These are phyloP conservation scores for Cryptosporidium muris DNA, from an alignment of 169 alveolate genomes.

Conservation along the genomic window DNA sequence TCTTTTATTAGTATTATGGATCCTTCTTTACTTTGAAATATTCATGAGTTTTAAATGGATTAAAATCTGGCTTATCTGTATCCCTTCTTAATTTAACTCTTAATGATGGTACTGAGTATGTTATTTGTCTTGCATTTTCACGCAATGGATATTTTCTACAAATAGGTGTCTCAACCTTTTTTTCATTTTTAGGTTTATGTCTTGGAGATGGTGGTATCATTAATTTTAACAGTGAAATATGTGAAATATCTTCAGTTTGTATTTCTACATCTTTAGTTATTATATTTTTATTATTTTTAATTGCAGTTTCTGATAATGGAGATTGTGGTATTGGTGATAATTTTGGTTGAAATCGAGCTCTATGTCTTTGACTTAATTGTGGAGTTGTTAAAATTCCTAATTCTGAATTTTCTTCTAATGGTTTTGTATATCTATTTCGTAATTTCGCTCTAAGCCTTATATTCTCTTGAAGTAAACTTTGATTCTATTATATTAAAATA, in stretches of 20 bases:
- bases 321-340: constrained; percentile 68
- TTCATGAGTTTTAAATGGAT: constrained; percentile 66
- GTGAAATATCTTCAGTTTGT: constrained; percentile 31
- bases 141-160: constrained; percentile 36
- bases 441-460: constrained; percentile 60
- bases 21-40: constrained; percentile 44
- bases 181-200: not conserved
- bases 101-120: constrained; percentile 62
- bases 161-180: not conserved
- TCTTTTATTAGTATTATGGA: constrained; percentile 9
- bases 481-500: constrained; percentile 15
- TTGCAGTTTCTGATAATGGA: constrained; percentile 33
- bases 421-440: constrained; percentile 21
- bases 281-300: not conserved
- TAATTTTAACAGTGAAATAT: not conserved
- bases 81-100: constrained; percentile 70
- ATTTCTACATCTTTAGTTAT: constrained; percentile 3
- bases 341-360: constrained; percentile 59
- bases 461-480: constrained; percentile 51
- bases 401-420: constrained; percentile 4
- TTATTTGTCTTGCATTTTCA: constrained; percentile 48
- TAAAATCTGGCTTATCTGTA: constrained; percentile 63
- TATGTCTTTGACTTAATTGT: constrained; percentile 57
- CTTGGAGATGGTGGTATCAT: not conserved
- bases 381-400: constrained; percentile 38